These are phyloP conservation scores for Musa troglodytarum DNA, from an alignment of 176 grass and related monocot genomes.

Conservation along the genomic window DNA sequence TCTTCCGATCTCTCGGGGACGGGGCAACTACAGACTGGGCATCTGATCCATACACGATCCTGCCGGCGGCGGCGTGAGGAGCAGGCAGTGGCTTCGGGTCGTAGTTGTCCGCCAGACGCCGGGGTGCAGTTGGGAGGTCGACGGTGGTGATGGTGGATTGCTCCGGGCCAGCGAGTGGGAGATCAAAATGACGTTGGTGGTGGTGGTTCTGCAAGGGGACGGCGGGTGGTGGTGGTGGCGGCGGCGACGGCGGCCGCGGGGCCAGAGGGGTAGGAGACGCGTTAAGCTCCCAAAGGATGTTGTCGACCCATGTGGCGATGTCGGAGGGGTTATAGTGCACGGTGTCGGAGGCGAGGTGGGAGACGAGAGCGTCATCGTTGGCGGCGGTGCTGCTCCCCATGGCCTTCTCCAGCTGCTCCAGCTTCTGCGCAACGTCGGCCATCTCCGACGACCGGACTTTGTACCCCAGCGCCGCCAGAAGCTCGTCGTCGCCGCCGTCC, in stretches of 20 bases:
- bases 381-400: constrained; percentile 37
- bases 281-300: constrained; percentile 8
- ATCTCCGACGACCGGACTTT: constrained; percentile 89
- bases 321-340: constrained; percentile 13
- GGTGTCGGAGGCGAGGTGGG: background rate
- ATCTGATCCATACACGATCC: background rate
- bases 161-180: background rate
- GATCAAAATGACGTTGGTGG: background rate
- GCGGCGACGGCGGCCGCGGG: background rate
- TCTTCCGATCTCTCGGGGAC: background rate
- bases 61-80: background rate
- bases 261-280: background rate
- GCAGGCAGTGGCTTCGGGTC: background rate
- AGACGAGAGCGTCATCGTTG: constrained; percentile 23
- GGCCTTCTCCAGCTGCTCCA: constrained; percentile 97
- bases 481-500: constrained; percentile 70
- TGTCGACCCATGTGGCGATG: constrained; percentile 2
- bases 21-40: background rate
- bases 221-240: background rate
- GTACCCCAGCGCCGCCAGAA: constrained; percentile 84
- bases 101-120: background rate
- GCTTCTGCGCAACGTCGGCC: constrained; percentile 93
- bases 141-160: constrained; percentile 4
- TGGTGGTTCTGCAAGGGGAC: background rate
- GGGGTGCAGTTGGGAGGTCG: background rate